Conservation (phyloP, 2,329 filamentous ascomycete species). For the Xylariaceae sp. region DNA sequence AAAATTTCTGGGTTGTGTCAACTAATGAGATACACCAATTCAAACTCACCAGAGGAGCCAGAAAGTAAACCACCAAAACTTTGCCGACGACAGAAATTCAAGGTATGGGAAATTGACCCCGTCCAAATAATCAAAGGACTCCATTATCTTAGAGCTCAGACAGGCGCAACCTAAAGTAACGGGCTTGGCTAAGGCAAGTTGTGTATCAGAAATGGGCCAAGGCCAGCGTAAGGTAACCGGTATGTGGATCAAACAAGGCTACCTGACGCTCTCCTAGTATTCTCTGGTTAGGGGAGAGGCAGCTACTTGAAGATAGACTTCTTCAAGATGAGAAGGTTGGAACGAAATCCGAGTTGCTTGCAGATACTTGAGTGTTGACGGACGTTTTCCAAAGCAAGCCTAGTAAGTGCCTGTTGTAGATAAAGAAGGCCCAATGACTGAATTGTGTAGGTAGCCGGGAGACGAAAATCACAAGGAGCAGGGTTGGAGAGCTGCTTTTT, state of each 20-base stretch:
- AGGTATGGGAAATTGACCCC: conserved; percentile 33
- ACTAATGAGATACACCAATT: conserved; percentile 24
- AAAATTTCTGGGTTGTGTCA: conserved; percentile 28
- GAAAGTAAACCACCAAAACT: conserved; percentile 55
- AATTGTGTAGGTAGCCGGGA: background rate
- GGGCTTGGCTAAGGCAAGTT: background rate
- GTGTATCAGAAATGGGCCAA: background rate
- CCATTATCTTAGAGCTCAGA: conserved; percentile 28
- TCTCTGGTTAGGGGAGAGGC: background rate
- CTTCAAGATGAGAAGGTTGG: background rate
- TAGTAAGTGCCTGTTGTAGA: conserved; percentile 1
- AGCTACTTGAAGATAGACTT: background rate
- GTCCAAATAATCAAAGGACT: conserved; percentile 25
- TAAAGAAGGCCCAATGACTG: conserved; percentile 1
- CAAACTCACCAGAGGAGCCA: conserved; percentile 54
- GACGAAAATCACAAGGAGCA: background rate
- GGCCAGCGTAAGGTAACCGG: background rate
- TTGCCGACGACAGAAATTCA: conserved; percentile 50
- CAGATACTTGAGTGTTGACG: background rate
- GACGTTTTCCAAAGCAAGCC: conserved; percentile 1
- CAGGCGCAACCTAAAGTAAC: background rate
- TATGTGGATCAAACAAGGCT: background rate
- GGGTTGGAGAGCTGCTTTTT: background rate
- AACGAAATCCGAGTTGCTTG: background rate
- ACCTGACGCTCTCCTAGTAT: background rate